Conservation (phyloP, 2,329 filamentous ascomycete species). For the Diplodia scrobiculata region DNA sequence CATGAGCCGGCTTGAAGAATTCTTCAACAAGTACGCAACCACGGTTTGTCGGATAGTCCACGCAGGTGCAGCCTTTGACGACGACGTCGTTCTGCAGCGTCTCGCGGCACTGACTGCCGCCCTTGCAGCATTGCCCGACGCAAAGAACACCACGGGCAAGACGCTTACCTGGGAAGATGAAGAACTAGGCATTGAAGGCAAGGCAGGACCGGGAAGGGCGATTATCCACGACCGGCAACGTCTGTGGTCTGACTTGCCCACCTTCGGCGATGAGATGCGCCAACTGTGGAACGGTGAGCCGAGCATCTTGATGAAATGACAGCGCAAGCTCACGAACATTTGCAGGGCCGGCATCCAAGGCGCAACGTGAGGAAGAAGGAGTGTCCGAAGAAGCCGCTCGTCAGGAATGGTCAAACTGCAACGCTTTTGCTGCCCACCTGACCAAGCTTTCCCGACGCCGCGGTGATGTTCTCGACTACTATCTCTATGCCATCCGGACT, state of each 20-base stretch:
- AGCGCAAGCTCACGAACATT: background rate
- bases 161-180: background rate
- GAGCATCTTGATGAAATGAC: background rate
- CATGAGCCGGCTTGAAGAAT: background rate
- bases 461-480: background rate
- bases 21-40: background rate
- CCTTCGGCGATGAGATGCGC: background rate
- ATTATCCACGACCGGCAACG: background rate
- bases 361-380: background rate
- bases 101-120: background rate
- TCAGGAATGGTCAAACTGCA: background rate
- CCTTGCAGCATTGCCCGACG: background rate
- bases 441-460: background rate
- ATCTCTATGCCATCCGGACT: background rate
- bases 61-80: background rate
- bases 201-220: background rate
- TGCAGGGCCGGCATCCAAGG: background rate
- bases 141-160: background rate
- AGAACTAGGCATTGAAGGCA: background rate
- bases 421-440: slow-evolving; percentile 1
- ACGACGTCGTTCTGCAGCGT: background rate
- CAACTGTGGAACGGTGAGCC: background rate
- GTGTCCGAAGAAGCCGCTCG: background rate
- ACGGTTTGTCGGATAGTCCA: background rate
- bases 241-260: background rate